A percentile compares a stretch with the other conserved stretches of the same genome.
phyloP scores from a whole-genome alignment of 768 basidiomycete genomes.

The Amyloporia xantha region DNA sequence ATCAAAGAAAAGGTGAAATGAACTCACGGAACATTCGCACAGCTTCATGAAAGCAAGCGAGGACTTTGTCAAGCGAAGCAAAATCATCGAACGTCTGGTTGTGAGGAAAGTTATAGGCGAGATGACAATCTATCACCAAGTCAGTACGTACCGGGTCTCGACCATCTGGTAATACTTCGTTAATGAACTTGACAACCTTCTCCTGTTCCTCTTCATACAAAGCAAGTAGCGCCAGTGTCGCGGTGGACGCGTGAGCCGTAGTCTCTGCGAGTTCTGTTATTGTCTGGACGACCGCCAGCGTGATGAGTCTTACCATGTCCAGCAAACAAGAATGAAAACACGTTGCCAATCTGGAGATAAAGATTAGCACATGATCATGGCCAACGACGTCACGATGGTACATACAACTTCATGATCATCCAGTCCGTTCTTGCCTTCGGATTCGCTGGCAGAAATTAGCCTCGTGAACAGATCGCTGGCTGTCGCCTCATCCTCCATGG shows the following conservation, averaged over 20 bases:
- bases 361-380: too few species aligned
- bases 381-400: too few species aligned
- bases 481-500: not conserved
- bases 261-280: conserved; percentile 2
- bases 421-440: conserved; percentile 3
- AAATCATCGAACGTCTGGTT: conserved; percentile 7
- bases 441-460: conserved; percentile 1
- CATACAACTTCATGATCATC: conserved; percentile 4
- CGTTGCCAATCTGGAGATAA: conserved; percentile 4
- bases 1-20: not conserved
- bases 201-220: conserved; percentile 6
- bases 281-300: too few species aligned
- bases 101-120: too few species aligned
- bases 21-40: conserved; percentile 12
- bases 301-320: conserved; percentile 5
- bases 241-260: conserved; percentile 2
- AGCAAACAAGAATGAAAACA: conserved; percentile 6
- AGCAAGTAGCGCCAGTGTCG: conserved; percentile 4
- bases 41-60: conserved; percentile 15
- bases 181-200: conserved; percentile 1
- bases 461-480: conserved; percentile 3
- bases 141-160: not conserved
- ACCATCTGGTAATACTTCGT: not conserved
- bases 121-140: too few species aligned
- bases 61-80: conserved; percentile 3